These are phyloP conservation scores for Alternaria incomplexa DNA, from an alignment of 2,329 filamentous ascomycete species.

Conservation along the genomic window DNA sequence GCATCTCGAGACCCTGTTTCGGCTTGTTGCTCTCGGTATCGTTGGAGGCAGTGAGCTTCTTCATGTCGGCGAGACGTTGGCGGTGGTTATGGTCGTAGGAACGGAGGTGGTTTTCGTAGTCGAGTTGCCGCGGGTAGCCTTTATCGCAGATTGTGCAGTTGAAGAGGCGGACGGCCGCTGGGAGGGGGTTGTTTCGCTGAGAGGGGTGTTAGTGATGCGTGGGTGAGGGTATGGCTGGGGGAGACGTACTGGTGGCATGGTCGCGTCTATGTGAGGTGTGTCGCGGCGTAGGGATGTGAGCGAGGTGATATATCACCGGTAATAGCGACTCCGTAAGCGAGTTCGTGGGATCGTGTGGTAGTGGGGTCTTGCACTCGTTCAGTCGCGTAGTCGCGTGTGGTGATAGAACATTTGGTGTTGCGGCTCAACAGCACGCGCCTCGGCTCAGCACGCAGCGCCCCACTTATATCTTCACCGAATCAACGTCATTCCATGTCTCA, in stretches of 20 bases:
- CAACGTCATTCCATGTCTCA: conserved; percentile 39
- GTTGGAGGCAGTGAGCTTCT: conserved; percentile 58
- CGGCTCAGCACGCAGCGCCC: conserved; percentile 17
- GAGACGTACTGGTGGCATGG: conserved; percentile 26
- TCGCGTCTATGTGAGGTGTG: not conserved
- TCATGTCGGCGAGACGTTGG: conserved; percentile 81
- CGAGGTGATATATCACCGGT: too few species aligned
- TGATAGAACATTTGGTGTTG: conserved; percentile 12
- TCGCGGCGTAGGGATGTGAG: not conserved
- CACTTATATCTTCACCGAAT: conserved; percentile 25
- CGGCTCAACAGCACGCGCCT: conserved; percentile 18
- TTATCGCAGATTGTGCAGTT: conserved; percentile 79
- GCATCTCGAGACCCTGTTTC: conserved; percentile 31
- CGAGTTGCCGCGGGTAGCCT: conserved; percentile 92
- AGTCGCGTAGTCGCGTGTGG: not conserved
- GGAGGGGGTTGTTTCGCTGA: conserved; percentile 53
- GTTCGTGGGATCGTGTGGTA: not conserved
- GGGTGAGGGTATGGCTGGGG: conserved; percentile 46
- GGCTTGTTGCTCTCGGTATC: conserved; percentile 29
- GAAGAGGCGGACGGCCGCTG: conserved; percentile 48
- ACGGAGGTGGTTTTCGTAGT: conserved; percentile 92
- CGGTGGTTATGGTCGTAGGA: conserved; percentile 92
- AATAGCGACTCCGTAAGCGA: not conserved
- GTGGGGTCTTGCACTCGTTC: not conserved
- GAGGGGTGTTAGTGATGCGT: conserved; percentile 18